Evolutionary conservation across 2,329 filamentous ascomycete species (phyloP).

Genomic region (Cercospora sp.): DNA sequence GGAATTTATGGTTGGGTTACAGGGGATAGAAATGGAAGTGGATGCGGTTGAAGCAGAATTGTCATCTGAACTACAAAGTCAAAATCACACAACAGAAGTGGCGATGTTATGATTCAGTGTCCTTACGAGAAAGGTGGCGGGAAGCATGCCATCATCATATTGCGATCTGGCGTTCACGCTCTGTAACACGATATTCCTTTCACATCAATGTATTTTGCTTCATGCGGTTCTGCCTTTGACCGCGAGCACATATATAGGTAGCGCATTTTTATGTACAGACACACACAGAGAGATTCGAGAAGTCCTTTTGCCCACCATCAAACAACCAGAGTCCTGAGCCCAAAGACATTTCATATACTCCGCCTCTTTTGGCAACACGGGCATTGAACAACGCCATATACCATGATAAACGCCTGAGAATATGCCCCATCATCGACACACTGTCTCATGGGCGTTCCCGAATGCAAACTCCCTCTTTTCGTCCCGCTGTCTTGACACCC

Average conservation of each 20-base stretch:
- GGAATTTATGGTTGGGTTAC: neutral
- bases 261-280: neutral
- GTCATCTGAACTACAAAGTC: neutral
- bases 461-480: neutral
- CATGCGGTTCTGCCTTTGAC: neutral
- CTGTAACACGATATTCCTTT: neutral
- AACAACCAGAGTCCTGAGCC: neutral
- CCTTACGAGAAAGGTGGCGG: neutral
- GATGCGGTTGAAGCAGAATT: neutral
- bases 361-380: neutral
- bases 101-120: neutral
- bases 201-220: neutral
- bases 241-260: neutral
- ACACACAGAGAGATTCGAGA: neutral
- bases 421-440: conserved; percentile 10
- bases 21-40: neutral
- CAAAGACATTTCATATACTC: neutral
- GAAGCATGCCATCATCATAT: neutral
- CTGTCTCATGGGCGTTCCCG: conserved; percentile 4
- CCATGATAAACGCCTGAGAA: neutral
- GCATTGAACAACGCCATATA: neutral
- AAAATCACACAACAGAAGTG: neutral
- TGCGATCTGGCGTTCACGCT: neutral
- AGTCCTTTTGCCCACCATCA: neutral
- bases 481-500: neutral